Evolutionary conservation across 208 protist genomes (phyloP).

Genomic region (Strigomonas culicis): DNA sequence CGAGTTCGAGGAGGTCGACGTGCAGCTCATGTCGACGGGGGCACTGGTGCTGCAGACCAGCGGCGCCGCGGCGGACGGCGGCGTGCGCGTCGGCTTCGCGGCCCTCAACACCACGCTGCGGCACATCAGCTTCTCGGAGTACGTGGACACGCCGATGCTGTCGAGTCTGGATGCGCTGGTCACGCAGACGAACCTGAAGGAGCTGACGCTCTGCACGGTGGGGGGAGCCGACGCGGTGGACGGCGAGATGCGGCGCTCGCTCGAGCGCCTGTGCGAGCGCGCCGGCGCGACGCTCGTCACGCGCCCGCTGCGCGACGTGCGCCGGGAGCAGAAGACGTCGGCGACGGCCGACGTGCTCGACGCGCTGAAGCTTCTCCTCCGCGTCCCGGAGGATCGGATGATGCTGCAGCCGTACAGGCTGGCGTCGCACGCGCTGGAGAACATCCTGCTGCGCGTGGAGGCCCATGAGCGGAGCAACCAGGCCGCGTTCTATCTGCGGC

Average conservation of each 20-base stretch:
- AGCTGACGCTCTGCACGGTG: constrained; percentile 48
- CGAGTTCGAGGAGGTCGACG: constrained; percentile 82
- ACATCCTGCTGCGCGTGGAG: constrained; percentile 58
- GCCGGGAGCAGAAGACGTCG: constrained; percentile 23
- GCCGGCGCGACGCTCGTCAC: constrained; percentile 48
- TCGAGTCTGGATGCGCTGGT: constrained; percentile 73
- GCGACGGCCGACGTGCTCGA: constrained; percentile 21
- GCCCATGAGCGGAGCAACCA: constrained; percentile 66
- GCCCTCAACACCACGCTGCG: constrained; percentile 85
- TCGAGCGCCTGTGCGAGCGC: constrained; percentile 81
- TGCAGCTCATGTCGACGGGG: constrained; percentile 76
- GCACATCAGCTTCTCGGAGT: constrained; percentile 71
- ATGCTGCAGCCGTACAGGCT: constrained; percentile 34
- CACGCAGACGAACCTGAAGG: constrained; percentile 81
- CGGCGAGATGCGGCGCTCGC: constrained; percentile 42
- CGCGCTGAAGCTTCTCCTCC: constrained; percentile 62
- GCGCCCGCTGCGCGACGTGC: constrained; percentile 27
- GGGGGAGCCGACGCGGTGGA: constrained; percentile 7
- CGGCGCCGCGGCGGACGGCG: constrained; percentile 9
- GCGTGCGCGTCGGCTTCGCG: constrained; percentile 63
- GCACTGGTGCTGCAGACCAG: constrained; percentile 39
- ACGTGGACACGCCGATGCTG: constrained; percentile 69
- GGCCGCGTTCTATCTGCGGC: constrained; percentile 74
- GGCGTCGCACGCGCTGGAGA: constrained; percentile 59
- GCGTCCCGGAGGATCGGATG: constrained; percentile 77